Evolutionary conservation across 495 filamentous ascomycete species (phyloP).

Genomic region (Podospora didyma): DNA sequence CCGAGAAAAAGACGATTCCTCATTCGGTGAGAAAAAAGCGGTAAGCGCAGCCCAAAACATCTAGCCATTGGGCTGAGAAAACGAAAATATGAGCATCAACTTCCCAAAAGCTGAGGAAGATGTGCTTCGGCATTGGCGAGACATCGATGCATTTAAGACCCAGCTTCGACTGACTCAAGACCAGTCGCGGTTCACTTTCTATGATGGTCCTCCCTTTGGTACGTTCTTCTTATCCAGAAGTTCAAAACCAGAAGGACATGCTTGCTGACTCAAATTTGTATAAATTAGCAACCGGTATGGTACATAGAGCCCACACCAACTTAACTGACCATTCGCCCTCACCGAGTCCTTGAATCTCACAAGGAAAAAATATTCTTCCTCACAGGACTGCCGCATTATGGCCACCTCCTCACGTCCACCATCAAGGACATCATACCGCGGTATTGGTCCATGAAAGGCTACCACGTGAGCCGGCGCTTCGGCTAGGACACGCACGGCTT

Average conservation of each 20-base stretch:
- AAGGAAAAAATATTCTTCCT: neutral
- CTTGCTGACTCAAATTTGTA: no score
- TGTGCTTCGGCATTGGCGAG: conserved; percentile 76
- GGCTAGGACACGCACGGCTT: conserved; percentile 94
- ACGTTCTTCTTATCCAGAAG: no score
- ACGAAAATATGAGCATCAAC: conserved; percentile 82
- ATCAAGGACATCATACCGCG: conserved; percentile 97
- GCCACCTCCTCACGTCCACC: conserved; percentile 89
- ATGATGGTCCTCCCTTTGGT: conserved; percentile 61
- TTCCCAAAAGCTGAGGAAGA: conserved; percentile 87
- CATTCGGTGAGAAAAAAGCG: no score
- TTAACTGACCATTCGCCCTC: no score
- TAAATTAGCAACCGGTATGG: no score
- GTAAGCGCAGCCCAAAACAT: no score
- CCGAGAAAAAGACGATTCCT: no score
- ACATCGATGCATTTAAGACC: conserved; percentile 80
- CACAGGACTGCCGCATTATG: conserved; percentile 86
- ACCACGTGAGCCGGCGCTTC: conserved; percentile 70
- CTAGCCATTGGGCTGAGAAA: no score
- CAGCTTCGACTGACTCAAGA: conserved; percentile 48
- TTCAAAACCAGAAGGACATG: no score
- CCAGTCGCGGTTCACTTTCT: conserved; percentile 76
- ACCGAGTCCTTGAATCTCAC: no score
- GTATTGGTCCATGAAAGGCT: conserved; percentile 97
- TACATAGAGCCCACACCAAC: no score